These are phyloP conservation scores for Acorus calamus DNA, from an alignment of 106 monocot genomes.

Conservation along the genomic window DNA sequence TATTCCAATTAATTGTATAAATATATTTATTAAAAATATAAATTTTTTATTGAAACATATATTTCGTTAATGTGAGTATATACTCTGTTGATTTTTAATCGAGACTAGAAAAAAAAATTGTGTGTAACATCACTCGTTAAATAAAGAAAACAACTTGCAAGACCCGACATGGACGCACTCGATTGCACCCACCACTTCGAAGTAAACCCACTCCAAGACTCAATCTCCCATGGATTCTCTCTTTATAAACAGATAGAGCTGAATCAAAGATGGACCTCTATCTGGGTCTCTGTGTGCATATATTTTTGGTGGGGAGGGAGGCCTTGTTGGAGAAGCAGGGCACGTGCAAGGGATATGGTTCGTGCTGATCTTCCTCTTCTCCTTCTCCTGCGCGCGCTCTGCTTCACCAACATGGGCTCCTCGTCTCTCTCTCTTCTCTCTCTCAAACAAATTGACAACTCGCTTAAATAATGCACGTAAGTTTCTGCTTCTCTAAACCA, in stretches of 20 bases:
- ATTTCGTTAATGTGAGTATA: no score
- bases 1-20: no score
- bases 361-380: not conserved
- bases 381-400: constrained; percentile 61
- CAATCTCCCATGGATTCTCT: constrained; percentile 22
- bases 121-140: not conserved
- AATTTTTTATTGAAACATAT: no score
- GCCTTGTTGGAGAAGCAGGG: constrained; percentile 99
- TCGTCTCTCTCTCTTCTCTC: constrained; percentile 23
- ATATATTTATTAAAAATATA: no score
- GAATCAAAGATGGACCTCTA: not conserved
- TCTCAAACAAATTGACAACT: not conserved
- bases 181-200: constrained; percentile 12
- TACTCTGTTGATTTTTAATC: no score
- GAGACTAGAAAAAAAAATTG: not conserved
- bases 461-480: no score
- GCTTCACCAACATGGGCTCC: constrained; percentile 91
- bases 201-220: constrained; percentile 51
- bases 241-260: not conserved
- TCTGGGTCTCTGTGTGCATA: not conserved
- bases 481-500: no score
- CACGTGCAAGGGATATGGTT: constrained; percentile 59
- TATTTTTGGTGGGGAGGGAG: constrained; percentile 30
- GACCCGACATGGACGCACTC: constrained; percentile 6
- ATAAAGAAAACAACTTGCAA: not conserved